These are phyloP conservation scores for Lactuca sativa DNA, from an alignment of 129 eudicot genomes.

Conservation along the genomic window DNA sequence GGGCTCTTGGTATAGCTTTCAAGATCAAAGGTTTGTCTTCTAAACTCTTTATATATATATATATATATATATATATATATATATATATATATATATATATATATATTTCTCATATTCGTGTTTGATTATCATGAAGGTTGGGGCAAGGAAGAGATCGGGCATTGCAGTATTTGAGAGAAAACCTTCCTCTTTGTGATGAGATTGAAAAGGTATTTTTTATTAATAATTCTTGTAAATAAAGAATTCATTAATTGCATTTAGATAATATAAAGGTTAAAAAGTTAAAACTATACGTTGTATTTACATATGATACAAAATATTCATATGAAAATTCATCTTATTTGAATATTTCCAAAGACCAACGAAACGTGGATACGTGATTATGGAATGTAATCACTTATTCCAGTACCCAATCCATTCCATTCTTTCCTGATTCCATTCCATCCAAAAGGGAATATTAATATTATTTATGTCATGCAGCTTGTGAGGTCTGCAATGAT, in stretches of 20 bases:
- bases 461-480: conserved; percentile 37
- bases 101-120: not conserved
- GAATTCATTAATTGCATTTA: no score
- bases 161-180: conserved; percentile 79
- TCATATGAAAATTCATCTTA: no score
- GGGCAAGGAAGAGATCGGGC: conserved; percentile 98
- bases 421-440: no score
- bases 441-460: no score
- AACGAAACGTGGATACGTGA: no score
- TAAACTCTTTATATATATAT: not conserved
- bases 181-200: conserved; percentile 68
- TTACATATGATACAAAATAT: not conserved
- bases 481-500: conserved; percentile 71
- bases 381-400: no score
- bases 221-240: not conserved
- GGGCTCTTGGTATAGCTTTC: conserved; percentile 94
- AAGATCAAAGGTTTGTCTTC: conserved; percentile 72
- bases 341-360: no score
- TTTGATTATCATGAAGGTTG: conserved; percentile 48
- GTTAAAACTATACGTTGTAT: not conserved
- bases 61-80: not conserved
- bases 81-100: no score
- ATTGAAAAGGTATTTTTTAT: conserved; percentile 70
- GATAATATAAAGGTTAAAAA: no score
- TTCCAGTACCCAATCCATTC: no score